Evolutionary conservation across 1,139 yeast genomes (phyloP).

Genomic region (Yamadazyma friedrichii): DNA sequence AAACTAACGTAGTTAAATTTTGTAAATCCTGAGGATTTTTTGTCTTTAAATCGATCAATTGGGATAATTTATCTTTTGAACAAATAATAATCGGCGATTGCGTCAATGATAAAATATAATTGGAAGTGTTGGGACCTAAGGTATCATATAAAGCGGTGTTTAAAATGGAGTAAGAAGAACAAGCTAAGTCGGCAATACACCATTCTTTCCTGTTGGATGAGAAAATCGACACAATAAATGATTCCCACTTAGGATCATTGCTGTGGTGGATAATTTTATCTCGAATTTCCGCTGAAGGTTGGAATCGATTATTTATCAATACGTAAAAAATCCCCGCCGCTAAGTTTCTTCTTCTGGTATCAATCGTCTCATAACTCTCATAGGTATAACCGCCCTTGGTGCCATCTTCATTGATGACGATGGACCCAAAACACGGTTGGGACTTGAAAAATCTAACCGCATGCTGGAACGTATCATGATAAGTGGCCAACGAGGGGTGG

Average conservation of each 20-base stretch:
- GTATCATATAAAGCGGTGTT: slow-evolving; percentile 44
- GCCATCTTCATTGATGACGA: slow-evolving; percentile 37
- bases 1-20: slow-evolving; percentile 34
- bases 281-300: slow-evolving; percentile 24
- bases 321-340: slow-evolving; percentile 66
- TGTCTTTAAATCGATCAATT: slow-evolving; percentile 27
- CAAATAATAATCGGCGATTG: slow-evolving; percentile 36
- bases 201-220: slow-evolving; percentile 40
- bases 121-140: slow-evolving; percentile 36
- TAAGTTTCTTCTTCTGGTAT: slow-evolving; percentile 43
- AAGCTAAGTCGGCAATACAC: slow-evolving; percentile 38
- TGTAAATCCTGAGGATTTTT: slow-evolving; percentile 21
- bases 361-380: slow-evolving; percentile 43
- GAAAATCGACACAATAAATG: slow-evolving; percentile 33
- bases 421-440: slow-evolving; percentile 50
- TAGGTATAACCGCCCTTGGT: slow-evolving; percentile 48
- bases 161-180: slow-evolving; percentile 32
- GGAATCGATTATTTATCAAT: slow-evolving; percentile 44
- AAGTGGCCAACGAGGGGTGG: slow-evolving; percentile 53
- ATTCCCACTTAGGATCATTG: slow-evolving; percentile 16
- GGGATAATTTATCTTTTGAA: slow-evolving; percentile 31
- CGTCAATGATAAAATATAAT: slow-evolving; percentile 33
- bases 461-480: slow-evolving; percentile 47
- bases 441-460: slow-evolving; percentile 36
- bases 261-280: slow-evolving; percentile 23